phyloP scores from a whole-genome alignment of 352 stramenopile genomes.

The Phytophthora foliorum region DNA sequence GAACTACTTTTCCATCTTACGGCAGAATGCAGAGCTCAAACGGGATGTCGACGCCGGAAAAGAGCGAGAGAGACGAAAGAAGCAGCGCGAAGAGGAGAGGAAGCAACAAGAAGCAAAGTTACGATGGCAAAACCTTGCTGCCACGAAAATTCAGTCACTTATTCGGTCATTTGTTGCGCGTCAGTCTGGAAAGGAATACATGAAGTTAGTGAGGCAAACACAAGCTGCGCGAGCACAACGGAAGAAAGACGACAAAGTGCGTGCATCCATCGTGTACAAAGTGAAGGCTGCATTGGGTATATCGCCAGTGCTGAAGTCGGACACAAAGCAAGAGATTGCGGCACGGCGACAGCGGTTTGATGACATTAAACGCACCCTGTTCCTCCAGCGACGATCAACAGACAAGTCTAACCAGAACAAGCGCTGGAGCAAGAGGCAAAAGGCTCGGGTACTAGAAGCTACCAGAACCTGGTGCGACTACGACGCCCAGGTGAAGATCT shows the following conservation, averaged over 20 bases:
- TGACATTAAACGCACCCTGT: slow-evolving; percentile 56
- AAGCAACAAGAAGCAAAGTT: slow-evolving; percentile 28
- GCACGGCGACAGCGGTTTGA: slow-evolving; percentile 44
- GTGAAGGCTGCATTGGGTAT: slow-evolving; percentile 50
- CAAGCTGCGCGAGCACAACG: slow-evolving; percentile 51
- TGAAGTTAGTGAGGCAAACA: slow-evolving; percentile 61
- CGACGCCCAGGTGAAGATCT: slow-evolving; percentile 60
- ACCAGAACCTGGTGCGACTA: slow-evolving; percentile 61
- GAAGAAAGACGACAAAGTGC: slow-evolving; percentile 51
- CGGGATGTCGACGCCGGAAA: slow-evolving; percentile 45
- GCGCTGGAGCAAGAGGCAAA: slow-evolving; percentile 58
- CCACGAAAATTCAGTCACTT: slow-evolving; percentile 54
- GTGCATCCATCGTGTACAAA: slow-evolving; percentile 52
- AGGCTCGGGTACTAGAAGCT: slow-evolving; percentile 45
- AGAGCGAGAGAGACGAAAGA: slow-evolving; percentile 39
- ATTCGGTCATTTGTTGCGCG: slow-evolving; percentile 46
- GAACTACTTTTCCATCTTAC: slow-evolving; percentile 76
- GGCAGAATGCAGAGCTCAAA: slow-evolving; percentile 55
- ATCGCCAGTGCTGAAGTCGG: slow-evolving; percentile 55
- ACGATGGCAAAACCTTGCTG: slow-evolving; percentile 35
- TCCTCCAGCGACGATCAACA: slow-evolving; percentile 45
- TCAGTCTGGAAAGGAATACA: slow-evolving; percentile 53
- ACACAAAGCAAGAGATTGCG: slow-evolving; percentile 63
- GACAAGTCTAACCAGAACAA: slow-evolving; percentile 37
- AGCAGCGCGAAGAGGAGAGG: slow-evolving; percentile 36